Evolutionary conservation across 179 eudicot genomes (phyloP).

Genomic region (Sideroxylon spinosum): DNA sequence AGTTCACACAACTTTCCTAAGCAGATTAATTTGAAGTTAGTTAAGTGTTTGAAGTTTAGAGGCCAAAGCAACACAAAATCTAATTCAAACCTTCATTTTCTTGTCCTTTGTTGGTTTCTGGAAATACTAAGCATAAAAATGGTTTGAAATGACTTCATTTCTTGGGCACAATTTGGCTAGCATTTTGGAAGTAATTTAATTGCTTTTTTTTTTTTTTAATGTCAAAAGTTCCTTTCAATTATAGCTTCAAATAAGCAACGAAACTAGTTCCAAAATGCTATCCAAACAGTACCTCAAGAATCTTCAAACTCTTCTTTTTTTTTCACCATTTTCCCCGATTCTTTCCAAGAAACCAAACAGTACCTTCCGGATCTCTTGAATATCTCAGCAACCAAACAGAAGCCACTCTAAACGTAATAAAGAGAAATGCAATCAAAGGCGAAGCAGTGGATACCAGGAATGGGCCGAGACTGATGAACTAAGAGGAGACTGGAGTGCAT

Average conservation of each 20-base stretch:
- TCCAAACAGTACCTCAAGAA: not conserved
- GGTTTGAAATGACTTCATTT: not conserved
- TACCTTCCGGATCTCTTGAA: no score
- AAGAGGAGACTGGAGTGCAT: constrained; percentile 77
- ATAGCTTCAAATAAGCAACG: not conserved
- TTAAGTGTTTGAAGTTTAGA: not conserved
- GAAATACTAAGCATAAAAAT: not conserved
- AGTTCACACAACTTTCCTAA: no score
- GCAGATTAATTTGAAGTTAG: not conserved
- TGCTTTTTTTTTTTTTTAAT: not conserved
- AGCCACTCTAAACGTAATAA: no score
- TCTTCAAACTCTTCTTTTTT: not conserved
- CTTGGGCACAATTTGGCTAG: not conserved
- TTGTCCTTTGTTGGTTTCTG: no score
- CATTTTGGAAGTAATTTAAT: not conserved
- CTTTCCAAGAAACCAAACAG: no score
- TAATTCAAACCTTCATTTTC: no score
- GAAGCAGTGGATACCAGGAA: constrained; percentile 40
- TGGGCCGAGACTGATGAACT: constrained; percentile 78
- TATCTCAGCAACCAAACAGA: no score
- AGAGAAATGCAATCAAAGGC: not conserved
- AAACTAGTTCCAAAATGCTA: constrained; percentile 1
- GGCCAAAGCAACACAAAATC: not conserved
- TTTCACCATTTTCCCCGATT: not conserved
- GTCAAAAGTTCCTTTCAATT: not conserved